phyloP scores from a whole-genome alignment of 805 yeast genomes.

The Kluyveromyces wickerhamii region DNA sequence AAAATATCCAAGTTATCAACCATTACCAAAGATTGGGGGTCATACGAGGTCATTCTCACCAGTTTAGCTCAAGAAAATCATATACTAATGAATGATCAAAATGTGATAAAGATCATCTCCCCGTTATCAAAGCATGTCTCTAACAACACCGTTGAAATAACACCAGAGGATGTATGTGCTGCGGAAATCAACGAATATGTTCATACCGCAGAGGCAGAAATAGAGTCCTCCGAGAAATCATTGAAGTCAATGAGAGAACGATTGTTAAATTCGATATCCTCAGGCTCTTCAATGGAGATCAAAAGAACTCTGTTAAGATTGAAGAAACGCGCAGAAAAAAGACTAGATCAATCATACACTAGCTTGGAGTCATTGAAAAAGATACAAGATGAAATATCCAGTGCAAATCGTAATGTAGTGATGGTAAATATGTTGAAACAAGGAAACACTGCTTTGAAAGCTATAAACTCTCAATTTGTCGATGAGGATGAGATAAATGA shows the following conservation, averaged over 20 bases:
- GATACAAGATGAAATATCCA: slow-evolving; percentile 35
- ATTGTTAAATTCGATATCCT: slow-evolving; percentile 17
- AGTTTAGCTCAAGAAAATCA: slow-evolving; percentile 15
- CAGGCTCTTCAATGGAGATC: slow-evolving; percentile 18
- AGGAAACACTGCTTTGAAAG: slow-evolving; percentile 30
- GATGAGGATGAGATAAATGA: slow-evolving; percentile 37
- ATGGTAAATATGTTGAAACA: slow-evolving; percentile 32
- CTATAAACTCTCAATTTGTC: slow-evolving; percentile 35
- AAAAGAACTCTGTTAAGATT: slow-evolving; percentile 31
- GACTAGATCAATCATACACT: slow-evolving; percentile 27
- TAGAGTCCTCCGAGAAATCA: slow-evolving; percentile 17
- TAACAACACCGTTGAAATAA: slow-evolving; percentile 14
- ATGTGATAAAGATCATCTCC: slow-evolving; percentile 17
- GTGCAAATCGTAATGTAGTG: slow-evolving; percentile 35
- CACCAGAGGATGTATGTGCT: slow-evolving; percentile 30
- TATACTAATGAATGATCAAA: slow-evolving; percentile 10
- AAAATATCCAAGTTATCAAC: slow-evolving; percentile 9
- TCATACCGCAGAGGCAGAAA: slow-evolving; percentile 12
- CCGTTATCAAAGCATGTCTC: slow-evolving; percentile 12
- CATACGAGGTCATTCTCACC: slow-evolving; percentile 13
- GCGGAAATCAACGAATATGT: slow-evolving; percentile 28
- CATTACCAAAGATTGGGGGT: slow-evolving; percentile 9
- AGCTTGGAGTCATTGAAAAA: slow-evolving; percentile 33
- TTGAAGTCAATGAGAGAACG: slow-evolving; percentile 11
- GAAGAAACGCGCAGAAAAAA: slow-evolving; percentile 30